Percentiles rank a stretch among this genome's conserved stretches.
phyloP scores from a whole-genome alignment of 768 basidiomycete species.

The Hericium alpestre region DNA sequence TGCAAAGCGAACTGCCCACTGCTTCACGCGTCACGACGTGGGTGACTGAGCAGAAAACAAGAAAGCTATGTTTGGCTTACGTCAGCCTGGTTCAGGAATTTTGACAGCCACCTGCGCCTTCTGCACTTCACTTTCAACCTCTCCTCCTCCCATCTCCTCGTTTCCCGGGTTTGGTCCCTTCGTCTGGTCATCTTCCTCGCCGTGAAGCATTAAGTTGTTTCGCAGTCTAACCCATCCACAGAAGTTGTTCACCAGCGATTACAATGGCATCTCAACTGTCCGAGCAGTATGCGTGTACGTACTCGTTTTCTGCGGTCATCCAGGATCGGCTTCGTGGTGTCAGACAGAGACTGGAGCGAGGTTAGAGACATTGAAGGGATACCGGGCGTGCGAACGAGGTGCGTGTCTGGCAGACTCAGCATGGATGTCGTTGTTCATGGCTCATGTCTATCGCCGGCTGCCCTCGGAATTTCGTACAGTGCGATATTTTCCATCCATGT shows the following conservation, averaged over 20 bases:
- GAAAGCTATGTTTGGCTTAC: not conserved
- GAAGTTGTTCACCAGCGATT: slow-evolving; percentile 6
- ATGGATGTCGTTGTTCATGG: not conserved
- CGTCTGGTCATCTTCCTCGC: not conserved
- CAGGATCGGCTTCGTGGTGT: too few relatives aligned
- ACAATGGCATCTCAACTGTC: slow-evolving; percentile 65
- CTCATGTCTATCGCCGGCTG: not conserved
- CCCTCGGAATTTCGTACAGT: not conserved
- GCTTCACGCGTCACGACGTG: too few relatives aligned
- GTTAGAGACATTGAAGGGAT: too few relatives aligned
- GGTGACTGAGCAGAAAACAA: not conserved
- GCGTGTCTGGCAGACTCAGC: too few relatives aligned
- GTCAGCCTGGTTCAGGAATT: not conserved
- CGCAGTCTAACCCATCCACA: slow-evolving; percentile 21
- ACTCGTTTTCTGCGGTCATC: not conserved
- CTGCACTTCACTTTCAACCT: not conserved
- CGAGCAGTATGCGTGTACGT: slow-evolving; percentile 81
- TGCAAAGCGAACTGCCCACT: too few relatives aligned
- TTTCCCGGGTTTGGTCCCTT: not conserved
- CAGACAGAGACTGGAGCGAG: too few relatives aligned
- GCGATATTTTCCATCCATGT: not conserved
- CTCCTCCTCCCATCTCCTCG: not conserved
- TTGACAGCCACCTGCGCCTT: not conserved
- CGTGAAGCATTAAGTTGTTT: slow-evolving; percentile 82
- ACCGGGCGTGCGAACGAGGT: too few relatives aligned